Percentiles rank a stretch among this genome's conserved stretches.
These are phyloP conservation scores for Chalciporus pseudorubinellus DNA, from an alignment of 768 basidiomycete genomes.

Conservation along the genomic window DNA sequence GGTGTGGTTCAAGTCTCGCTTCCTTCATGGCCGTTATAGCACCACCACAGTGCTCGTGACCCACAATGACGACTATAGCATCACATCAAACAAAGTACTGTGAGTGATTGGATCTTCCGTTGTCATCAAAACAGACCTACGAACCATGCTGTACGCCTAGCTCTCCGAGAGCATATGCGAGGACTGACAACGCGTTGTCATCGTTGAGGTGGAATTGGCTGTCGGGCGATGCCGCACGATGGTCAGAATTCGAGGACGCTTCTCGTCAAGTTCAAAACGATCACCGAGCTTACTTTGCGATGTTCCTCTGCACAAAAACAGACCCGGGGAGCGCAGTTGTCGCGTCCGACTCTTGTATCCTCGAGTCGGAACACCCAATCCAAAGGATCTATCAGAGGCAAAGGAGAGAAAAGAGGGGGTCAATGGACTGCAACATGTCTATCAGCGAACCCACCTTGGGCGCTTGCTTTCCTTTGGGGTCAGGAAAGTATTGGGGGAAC, in stretches of 20 bases:
- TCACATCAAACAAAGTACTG: no score
- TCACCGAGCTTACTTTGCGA: conserved; percentile 65
- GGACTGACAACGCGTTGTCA: conserved; percentile 63
- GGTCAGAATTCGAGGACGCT: not conserved
- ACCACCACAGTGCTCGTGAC: conserved; percentile 83
- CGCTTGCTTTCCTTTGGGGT: conserved; percentile 2
- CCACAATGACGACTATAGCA: conserved; percentile 57
- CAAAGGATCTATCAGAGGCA: conserved; percentile 54
- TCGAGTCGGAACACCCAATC: conserved; percentile 83
- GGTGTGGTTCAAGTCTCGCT: conserved; percentile 1
- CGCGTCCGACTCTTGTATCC: conserved; percentile 78
- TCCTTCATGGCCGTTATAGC: conserved; percentile 40
- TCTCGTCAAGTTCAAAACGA: not conserved
- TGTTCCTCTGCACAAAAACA: conserved; percentile 82
- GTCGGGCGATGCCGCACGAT: not conserved
- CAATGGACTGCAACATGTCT: not conserved
- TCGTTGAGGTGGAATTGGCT: conserved; percentile 76
- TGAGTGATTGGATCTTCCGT: no score
- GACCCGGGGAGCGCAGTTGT: conserved; percentile 71
- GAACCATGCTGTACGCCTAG: conserved; percentile 65
- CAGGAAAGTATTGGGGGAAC: conserved; percentile 24
- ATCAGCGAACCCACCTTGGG: conserved; percentile 18
- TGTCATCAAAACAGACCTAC: no score
- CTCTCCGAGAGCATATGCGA: conserved; percentile 67
- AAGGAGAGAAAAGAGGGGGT: not conserved